phyloP scores from a whole-genome alignment of 2,329 filamentous ascomycete species.

The Laburnicola sp. region DNA sequence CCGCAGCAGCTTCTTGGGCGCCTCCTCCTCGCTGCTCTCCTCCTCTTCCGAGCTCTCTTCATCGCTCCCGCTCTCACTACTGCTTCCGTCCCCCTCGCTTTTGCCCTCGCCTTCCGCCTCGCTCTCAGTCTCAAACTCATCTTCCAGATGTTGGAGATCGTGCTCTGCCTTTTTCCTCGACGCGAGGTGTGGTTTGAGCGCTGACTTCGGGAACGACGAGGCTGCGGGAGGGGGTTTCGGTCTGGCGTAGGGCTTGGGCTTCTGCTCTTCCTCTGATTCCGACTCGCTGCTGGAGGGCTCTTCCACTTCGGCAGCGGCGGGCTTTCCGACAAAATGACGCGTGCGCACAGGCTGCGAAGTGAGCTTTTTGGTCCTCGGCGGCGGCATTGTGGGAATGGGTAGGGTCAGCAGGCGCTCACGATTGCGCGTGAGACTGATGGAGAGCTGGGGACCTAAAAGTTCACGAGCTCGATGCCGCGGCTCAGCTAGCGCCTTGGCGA shows the following conservation, averaged over 20 bases:
- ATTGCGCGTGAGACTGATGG: neutral
- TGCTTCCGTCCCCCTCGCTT: slow-evolving; percentile 22
- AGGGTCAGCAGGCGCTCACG: neutral
- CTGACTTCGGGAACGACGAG: slow-evolving; percentile 52
- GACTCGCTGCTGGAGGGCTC: slow-evolving; percentile 50
- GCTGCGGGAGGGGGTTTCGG: slow-evolving; percentile 46
- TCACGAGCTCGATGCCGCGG: slow-evolving; percentile 2
- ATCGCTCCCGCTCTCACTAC: slow-evolving; percentile 30
- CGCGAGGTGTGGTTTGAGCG: slow-evolving; percentile 49
- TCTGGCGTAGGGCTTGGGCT: slow-evolving; percentile 38
- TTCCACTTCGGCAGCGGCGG: slow-evolving; percentile 52
- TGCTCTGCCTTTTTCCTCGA: slow-evolving; percentile 40
- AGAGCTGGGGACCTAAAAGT: neutral
- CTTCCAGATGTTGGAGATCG: slow-evolving; percentile 47
- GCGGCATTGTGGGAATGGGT: slow-evolving; percentile 53
- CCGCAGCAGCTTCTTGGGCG: slow-evolving; percentile 60
- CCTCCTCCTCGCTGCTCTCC: slow-evolving; percentile 62
- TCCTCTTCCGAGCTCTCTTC: slow-evolving; percentile 53
- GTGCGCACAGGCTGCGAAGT: slow-evolving; percentile 83
- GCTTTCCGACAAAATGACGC: slow-evolving; percentile 85
- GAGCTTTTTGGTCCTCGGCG: slow-evolving; percentile 70
- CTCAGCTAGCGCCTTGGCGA: slow-evolving; percentile 6
- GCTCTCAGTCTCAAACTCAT: slow-evolving; percentile 64
- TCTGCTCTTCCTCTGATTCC: slow-evolving; percentile 56
- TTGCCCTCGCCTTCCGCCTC: slow-evolving; percentile 26